Evolutionary conservation across 2,329 filamentous ascomycete species (phyloP), one percentile per base, ranked within the genome.

Genomic region (Xylaria arbuscula): DNA sequence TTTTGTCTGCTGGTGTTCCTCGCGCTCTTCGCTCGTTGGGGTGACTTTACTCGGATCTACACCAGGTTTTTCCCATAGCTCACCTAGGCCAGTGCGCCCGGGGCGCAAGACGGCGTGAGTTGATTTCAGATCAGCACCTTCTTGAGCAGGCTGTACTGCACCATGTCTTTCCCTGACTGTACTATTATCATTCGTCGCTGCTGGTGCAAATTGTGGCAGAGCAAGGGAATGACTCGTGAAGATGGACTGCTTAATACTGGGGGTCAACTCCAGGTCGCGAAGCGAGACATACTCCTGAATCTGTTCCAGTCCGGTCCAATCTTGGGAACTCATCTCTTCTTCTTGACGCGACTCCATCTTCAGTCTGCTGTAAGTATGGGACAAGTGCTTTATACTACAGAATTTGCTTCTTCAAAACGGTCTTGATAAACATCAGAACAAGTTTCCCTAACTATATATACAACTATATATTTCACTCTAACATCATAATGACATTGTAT

Each of bases 221-320:
- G 32, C 17, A 38, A 61, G 17, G 17, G 40, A 11, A 42, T 3
- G 15, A 28, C 28, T 55, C 13, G 13, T 56, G 22, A 55, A 34
- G 28, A 48, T 42, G 50, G 57, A 34, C 15, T 47, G 56, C 17
- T 38, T 19, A 15, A 36, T 19, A 38, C 17, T n/a, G 19, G 48
- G 62, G n/a, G 8, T 47, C 2, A 60, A 22, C 28, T 60, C 62
- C 9, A 65, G 40, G 2, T 66, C 56, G 24, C 40, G 22, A 3
- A 66, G 57, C n/a, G 40, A 40, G 2, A 56, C 51, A 15, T 56
- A 61, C 15, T 57, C 38, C 11, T 55, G 28, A 48, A 55, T 2
- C 5, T 55, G 13, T 45, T 56, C 11, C 1, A 13, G 22, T 8
- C 19, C 28, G 36, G 9, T 11, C 11, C 38, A 28, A 3, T 9